Base-by-base conservation (phyloP, 768 basidiomycete genomes). In the Leccinum olivaceopallidum region DNA sequence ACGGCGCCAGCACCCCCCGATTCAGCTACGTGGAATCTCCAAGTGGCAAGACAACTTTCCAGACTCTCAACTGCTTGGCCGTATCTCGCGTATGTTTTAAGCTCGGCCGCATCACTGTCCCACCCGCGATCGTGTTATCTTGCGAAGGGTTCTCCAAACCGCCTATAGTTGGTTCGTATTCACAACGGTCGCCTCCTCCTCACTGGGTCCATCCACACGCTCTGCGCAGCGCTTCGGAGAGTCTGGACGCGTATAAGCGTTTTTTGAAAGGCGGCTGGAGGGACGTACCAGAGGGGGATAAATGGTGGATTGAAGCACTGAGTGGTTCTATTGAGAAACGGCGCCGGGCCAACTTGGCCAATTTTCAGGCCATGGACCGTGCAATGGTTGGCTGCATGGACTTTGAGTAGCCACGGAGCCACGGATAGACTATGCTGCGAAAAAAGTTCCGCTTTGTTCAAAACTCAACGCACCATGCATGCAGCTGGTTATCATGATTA, bases 81-180 rank as follows among this genome's bases (percentile, higher is more conserved):
- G 73, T 91, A 62, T 85, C 83, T 32, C 85, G 83, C 60, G 59
- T 82, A 20, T 88, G 87, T 69, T 88, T 84, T 80, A 91, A 91
- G 70, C 69, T 83, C 26, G 86, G 85, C 1, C 80, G 88, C 2
- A 85, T 90, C 62, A 90, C 88, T 13, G 81, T 91, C 54, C 88
- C 89, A 2, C 89, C 89, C 37, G 77, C 79, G 7, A 65, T 91
- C 60, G 82, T 83, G 14, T 68, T 88, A 50, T 85, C 84, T 2
- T 61, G 75, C 10, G 84, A 86, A 59, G 89, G 89, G 0, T 82
- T 86, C 65, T 67, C 62, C 48, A 58, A 61, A 8, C 65, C 72
- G 3, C 63, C 65, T 0, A n/a, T 48, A 12, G 49, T 47, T 10
- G 64, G 67, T 4, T 61, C 63, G 6, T 58, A 63, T 26, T 63